A percentile compares a stretch with the other conserved stretches of the same genome.
Conservation (phyloP, 2,329 filamentous ascomycete species). For the Ophiostoma tasmaniense region DNA sequence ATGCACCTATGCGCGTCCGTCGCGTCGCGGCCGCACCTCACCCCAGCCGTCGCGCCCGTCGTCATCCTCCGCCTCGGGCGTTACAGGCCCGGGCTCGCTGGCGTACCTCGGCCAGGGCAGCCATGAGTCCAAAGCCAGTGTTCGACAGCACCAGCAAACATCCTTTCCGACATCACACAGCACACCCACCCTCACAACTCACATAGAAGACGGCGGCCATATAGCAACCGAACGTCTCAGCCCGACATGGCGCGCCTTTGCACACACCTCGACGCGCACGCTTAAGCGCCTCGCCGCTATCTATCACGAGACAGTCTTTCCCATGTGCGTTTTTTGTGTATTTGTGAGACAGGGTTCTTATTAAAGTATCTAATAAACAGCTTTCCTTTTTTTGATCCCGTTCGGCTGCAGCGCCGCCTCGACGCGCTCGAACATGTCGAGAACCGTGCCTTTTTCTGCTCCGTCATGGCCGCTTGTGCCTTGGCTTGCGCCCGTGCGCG, state of each 20-base stretch:
- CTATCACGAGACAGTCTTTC: conserved; percentile 23
- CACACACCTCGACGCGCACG: conserved; percentile 20
- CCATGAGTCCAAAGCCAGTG: background rate
- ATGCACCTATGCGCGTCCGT: conserved; percentile 22
- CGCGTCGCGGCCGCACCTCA: conserved; percentile 19
- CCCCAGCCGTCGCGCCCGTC: conserved; percentile 13
- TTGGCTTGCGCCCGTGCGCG: conserved; percentile 22
- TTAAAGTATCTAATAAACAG: background rate
- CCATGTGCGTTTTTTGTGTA: conserved; percentile 15
- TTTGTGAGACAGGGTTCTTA: no score
- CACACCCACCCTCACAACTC: background rate
- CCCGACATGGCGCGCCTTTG: conserved; percentile 21
- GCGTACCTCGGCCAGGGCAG: background rate
- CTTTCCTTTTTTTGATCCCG: conserved; percentile 24
- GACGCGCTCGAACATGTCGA: conserved; percentile 21
- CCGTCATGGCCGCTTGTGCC: conserved; percentile 24
- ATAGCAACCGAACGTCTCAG: conserved; percentile 18
- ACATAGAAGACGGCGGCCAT: conserved; percentile 14
- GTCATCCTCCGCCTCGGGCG: background rate
- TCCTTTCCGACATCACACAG: background rate
- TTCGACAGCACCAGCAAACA: background rate
- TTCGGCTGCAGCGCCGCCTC: conserved; percentile 19
- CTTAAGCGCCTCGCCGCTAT: conserved; percentile 19
- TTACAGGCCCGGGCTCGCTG: background rate
- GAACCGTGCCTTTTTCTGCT: conserved; percentile 24